Evolutionary conservation across 768 basidiomycete genomes (phyloP).

Genomic region (Pulveroboletus ravenelii): DNA sequence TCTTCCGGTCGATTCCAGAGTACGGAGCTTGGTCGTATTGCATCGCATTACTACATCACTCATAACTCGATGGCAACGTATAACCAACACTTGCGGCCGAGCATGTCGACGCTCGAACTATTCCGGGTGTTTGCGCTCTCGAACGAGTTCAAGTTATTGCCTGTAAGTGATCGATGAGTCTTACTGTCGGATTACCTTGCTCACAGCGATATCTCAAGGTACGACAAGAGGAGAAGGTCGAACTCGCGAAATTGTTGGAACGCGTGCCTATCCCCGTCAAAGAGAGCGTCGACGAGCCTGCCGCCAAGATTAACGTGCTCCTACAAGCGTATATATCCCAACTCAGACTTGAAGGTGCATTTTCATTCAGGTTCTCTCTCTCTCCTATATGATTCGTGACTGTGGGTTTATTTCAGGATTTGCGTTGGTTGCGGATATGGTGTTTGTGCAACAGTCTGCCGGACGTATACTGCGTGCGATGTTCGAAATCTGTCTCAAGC

Average conservation of each 20-base stretch:
- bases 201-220: slow-evolving; percentile 36
- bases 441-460: slow-evolving; percentile 96
- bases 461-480: slow-evolving; percentile 96
- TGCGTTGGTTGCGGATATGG: slow-evolving; percentile 86
- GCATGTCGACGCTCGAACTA: slow-evolving; percentile 84
- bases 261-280: slow-evolving; percentile 97
- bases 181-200: background rate
- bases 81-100: slow-evolving; percentile 86
- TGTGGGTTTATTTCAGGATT: slow-evolving; percentile 45
- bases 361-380: background rate
- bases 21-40: slow-evolving; percentile 91
- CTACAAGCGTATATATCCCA: slow-evolving; percentile 93
- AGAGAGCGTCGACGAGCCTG: slow-evolving; percentile 92
- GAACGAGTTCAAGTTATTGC: slow-evolving; percentile 92
- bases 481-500: slow-evolving; percentile 95
- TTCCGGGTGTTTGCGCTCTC: slow-evolving; percentile 95
- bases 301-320: slow-evolving; percentile 95
- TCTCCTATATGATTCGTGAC: background rate
- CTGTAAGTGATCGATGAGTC: slow-evolving; percentile 39
- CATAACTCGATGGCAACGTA: slow-evolving; percentile 96
- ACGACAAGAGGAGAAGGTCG: slow-evolving; percentile 80
- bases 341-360: slow-evolving; percentile 79
- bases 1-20: slow-evolving; percentile 83
- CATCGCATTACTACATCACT: slow-evolving; percentile 93
- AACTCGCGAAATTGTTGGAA: slow-evolving; percentile 85